Evolutionary conservation across 345 rosid genomes (phyloP).

Genomic region (Triadica sebifera): DNA sequence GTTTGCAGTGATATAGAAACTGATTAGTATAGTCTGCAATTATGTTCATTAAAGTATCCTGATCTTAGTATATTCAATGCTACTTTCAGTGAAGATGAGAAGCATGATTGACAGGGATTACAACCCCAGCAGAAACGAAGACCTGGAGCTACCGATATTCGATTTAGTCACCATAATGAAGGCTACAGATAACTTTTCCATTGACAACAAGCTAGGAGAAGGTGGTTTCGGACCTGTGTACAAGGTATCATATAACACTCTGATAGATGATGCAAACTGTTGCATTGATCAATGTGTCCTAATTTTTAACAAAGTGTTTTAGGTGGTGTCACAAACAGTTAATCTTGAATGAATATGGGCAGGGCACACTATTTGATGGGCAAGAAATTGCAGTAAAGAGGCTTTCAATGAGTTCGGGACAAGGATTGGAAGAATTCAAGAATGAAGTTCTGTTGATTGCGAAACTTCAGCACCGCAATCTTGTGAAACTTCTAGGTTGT

Average conservation of each 20-base stretch:
- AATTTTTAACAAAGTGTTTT: too few species aligned
- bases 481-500: slow-evolving; percentile 38
- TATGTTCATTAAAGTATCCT: too few species aligned
- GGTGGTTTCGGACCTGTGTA: slow-evolving; percentile 43
- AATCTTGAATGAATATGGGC: neutral
- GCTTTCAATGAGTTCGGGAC: slow-evolving; percentile 32
- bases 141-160: slow-evolving; percentile 16
- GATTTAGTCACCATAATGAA: slow-evolving; percentile 2
- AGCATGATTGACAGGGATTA: neutral
- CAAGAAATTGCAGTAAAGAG: slow-evolving; percentile 37
- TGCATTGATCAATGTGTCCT: too few species aligned
- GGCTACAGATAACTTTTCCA: slow-evolving; percentile 30
- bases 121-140: slow-evolving; percentile 8
- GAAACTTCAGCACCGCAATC: slow-evolving; percentile 39
- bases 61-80: neutral
- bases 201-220: slow-evolving; percentile 31
- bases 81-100: slow-evolving; percentile 11
- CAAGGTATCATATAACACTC: slow-evolving; percentile 12
- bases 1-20: neutral
- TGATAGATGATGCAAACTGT: neutral
- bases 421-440: slow-evolving; percentile 35
- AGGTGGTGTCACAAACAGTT: neutral
- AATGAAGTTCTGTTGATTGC: slow-evolving; percentile 30
- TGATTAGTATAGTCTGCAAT: neutral
- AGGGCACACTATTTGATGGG: slow-evolving; percentile 33